A percentile compares a stretch with the other conserved stretches of the same genome.
Conservation (phyloP, 345 rosid genomes). For the Cardamine chenopodiifolia region DNA sequence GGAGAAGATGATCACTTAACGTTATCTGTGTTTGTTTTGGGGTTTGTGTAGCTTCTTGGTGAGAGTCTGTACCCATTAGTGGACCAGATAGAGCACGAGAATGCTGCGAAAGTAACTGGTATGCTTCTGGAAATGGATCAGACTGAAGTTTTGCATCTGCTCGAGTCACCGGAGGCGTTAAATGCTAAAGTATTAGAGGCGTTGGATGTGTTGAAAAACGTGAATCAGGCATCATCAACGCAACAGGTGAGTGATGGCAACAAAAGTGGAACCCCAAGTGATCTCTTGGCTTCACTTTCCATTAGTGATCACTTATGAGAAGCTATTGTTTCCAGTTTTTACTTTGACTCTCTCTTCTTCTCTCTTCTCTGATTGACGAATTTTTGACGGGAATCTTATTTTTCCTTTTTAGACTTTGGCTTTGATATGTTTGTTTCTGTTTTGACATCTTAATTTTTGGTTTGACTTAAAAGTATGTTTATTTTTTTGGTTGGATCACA, state of each 20-base stretch:
- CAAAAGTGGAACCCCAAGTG: conserved; percentile 51
- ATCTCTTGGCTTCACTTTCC: conserved; percentile 61
- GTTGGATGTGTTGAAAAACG: conserved; percentile 67
- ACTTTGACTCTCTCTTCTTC: not conserved
- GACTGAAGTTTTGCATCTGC: conserved; percentile 72
- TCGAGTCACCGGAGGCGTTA: conserved; percentile 76
- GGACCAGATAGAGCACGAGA: conserved; percentile 68
- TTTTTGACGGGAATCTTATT: conserved; percentile 36
- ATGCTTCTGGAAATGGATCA: conserved; percentile 89
- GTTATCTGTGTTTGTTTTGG: not conserved
- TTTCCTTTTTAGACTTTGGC: conserved; percentile 26
- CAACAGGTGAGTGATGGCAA: conserved; percentile 41
- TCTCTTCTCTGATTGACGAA: conserved; percentile 36
- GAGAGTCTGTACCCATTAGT: conserved; percentile 77
- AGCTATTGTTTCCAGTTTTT: conserved; percentile 14
- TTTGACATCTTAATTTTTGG: conserved; percentile 15
- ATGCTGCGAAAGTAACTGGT: conserved; percentile 78
- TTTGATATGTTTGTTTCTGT: conserved; percentile 13
- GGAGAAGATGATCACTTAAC: not conserved
- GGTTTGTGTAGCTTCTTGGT: conserved; percentile 57
- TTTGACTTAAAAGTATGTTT: not conserved
- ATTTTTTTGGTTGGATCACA: conserved; percentile 22
- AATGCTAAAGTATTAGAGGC: conserved; percentile 79
- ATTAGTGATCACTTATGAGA: conserved; percentile 50
- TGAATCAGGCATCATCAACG: conserved; percentile 55